These are phyloP conservation scores for Tylopilus balloui DNA, from an alignment of 768 basidiomycete species.

Conservation along the genomic window DNA sequence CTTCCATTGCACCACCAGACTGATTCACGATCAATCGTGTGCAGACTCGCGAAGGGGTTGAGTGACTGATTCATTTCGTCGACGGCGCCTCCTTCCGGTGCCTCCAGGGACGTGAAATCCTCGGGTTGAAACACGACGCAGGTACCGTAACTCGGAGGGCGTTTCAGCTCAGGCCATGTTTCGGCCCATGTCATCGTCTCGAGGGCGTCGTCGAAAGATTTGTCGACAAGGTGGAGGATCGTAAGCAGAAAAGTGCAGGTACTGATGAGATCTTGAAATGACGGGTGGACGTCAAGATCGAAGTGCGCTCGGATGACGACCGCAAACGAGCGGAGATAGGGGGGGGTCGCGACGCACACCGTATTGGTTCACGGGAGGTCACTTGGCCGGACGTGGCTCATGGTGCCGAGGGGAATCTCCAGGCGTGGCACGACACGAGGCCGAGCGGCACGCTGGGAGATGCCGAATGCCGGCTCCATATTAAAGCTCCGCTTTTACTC, in stretches of 20 bases:
- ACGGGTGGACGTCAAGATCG: conserved; percentile 12
- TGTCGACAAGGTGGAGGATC: conserved; percentile 16
- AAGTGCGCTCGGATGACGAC: conserved; percentile 3
- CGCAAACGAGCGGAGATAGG: background rate
- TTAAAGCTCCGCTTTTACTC: conserved; percentile 16
- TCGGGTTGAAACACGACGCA: conserved; percentile 14
- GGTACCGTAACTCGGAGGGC: conserved; percentile 3
- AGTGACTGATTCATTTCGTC: conserved; percentile 7
- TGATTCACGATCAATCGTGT: conserved; percentile 19
- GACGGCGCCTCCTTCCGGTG: background rate
- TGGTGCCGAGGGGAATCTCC: conserved; percentile 8
- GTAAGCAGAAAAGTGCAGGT: conserved; percentile 2
- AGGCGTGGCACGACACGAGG: conserved; percentile 15
- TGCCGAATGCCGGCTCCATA: conserved; percentile 7
- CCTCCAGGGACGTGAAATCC: conserved; percentile 12
- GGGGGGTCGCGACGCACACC: background rate
- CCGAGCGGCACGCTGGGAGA: background rate
- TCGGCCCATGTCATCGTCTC: background rate
- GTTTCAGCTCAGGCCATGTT: conserved; percentile 8
- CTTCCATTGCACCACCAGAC: background rate
- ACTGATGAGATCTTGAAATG: too few species aligned
- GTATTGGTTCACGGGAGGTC: conserved; percentile 7
- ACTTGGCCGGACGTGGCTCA: background rate
- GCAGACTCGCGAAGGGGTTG: conserved; percentile 1
- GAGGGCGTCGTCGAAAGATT: background rate